phyloP scores from a whole-genome alignment of 116 monocot species.

The Cymodocea nodosa region DNA sequence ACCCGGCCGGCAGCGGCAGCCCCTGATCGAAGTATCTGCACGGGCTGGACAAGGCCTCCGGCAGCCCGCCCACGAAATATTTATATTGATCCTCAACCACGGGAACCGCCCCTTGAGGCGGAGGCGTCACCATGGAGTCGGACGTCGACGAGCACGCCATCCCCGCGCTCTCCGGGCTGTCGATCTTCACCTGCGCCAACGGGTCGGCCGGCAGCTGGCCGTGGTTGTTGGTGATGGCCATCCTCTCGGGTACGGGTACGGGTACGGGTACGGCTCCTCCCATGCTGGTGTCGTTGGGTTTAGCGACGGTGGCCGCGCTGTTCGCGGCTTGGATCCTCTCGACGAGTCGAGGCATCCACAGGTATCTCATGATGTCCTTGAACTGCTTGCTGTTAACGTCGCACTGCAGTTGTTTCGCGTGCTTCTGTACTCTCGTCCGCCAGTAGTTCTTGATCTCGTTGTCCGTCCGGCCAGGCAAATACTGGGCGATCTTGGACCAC shows the following conservation, averaged over 20 bases:
- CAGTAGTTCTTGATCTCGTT: constrained; percentile 89
- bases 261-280: no score
- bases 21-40: constrained; percentile 3
- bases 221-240: no score
- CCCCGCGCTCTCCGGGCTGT: no score
- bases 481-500: constrained; percentile 81
- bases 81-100: neutral
- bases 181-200: no score
- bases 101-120: neutral
- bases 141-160: constrained; percentile 22
- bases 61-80: neutral
- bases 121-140: constrained; percentile 6
- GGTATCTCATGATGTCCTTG: constrained; percentile 39
- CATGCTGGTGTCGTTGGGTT: neutral
- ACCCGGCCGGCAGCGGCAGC: constrained; percentile 9
- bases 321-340: constrained; percentile 54
- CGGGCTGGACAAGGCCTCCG: constrained; percentile 19
- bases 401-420: constrained; percentile 50
- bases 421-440: constrained; percentile 67
- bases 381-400: constrained; percentile 70
- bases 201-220: no score
- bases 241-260: no score
- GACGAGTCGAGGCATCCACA: constrained; percentile 61
- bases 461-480: constrained; percentile 46
- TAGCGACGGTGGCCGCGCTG: constrained; percentile 4